A percentile compares a stretch with the other conserved stretches of the same genome.
These are phyloP conservation scores for Blastomyces emzantsi DNA, from an alignment of 2,329 filamentous ascomycete genomes.

Conservation along the genomic window DNA sequence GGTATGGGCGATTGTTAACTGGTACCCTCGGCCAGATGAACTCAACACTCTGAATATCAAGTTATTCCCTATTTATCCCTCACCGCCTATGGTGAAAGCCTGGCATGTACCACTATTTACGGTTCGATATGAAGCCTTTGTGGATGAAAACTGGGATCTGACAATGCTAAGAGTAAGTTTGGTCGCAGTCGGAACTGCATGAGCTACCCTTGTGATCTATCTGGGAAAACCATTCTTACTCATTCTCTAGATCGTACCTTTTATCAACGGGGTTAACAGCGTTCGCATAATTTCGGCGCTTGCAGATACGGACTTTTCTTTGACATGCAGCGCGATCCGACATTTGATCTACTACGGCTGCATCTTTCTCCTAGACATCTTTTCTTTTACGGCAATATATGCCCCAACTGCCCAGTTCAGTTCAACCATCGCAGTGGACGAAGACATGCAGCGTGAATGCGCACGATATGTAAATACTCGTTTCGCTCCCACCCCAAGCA, in stretches of 20 bases:
- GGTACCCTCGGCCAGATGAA: constrained; percentile 53
- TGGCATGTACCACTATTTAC: constrained; percentile 85
- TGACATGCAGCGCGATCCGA: constrained; percentile 76
- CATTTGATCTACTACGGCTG: constrained; percentile 92
- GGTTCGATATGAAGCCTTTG: constrained; percentile 45
- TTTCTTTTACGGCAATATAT: constrained; percentile 89
- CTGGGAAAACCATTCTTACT: not conserved
- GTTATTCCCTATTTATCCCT: constrained; percentile 73
- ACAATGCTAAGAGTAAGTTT: constrained; percentile 41
- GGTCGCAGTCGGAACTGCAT: constrained; percentile 14
- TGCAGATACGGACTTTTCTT: constrained; percentile 75
- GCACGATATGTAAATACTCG: constrained; percentile 65
- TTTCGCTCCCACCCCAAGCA: constrained; percentile 29
- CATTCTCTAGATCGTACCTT: constrained; percentile 56
- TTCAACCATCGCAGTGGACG: constrained; percentile 63
- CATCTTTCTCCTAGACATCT: constrained; percentile 82
- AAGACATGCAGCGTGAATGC: constrained; percentile 77
- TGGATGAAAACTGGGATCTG: constrained; percentile 48
- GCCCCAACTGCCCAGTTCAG: constrained; percentile 70
- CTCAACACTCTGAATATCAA: constrained; percentile 95
- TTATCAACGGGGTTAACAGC: constrained; percentile 86
- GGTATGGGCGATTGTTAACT: constrained; percentile 14
- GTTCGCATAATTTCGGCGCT: constrained; percentile 76
- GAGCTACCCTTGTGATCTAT: not conserved
- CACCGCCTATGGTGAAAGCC: constrained; percentile 66